Evolutionary conservation across 2,329 filamentous ascomycete genomes (phyloP).

Genomic region (Pestalotiopsis sp.): DNA sequence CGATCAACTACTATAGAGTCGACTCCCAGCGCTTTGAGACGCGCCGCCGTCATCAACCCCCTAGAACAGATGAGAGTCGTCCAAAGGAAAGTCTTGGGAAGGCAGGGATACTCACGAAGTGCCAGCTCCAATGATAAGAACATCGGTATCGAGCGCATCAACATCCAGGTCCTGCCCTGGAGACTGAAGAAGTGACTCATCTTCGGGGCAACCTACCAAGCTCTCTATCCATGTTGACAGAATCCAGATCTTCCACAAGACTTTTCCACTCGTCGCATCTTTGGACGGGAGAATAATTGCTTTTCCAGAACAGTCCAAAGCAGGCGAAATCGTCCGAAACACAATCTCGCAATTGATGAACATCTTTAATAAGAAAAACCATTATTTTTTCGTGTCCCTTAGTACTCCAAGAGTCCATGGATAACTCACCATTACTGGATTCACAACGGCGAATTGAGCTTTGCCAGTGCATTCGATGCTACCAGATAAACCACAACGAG

Average conservation of each 20-base stretch:
- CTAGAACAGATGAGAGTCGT: slow-evolving; percentile 17
- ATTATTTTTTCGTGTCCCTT: background rate
- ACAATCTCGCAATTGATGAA: slow-evolving; percentile 33
- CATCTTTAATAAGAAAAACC: slow-evolving; percentile 22
- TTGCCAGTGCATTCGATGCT: slow-evolving; percentile 20
- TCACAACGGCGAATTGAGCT: slow-evolving; percentile 19
- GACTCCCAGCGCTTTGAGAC: slow-evolving; percentile 40
- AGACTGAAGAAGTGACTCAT: slow-evolving; percentile 25
- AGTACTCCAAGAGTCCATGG: background rate
- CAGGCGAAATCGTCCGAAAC: slow-evolving; percentile 35
- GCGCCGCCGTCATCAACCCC: slow-evolving; percentile 34
- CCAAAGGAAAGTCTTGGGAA: background rate
- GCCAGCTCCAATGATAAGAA: slow-evolving; percentile 37
- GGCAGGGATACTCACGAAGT: slow-evolving; percentile 29
- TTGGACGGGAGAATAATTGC: slow-evolving; percentile 32
- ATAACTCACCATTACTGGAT: slow-evolving; percentile 17
- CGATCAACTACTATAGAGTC: slow-evolving; percentile 39
- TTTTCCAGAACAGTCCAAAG: slow-evolving; percentile 32
- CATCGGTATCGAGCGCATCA: slow-evolving; percentile 31
- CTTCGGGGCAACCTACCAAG: slow-evolving; percentile 28
- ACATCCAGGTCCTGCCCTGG: slow-evolving; percentile 23
- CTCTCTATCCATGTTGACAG: slow-evolving; percentile 32
- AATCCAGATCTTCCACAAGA: slow-evolving; percentile 38
- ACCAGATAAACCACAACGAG: slow-evolving; percentile 20
- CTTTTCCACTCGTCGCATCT: background rate